Evolutionary conservation across 129 eudicot genomes (phyloP).

Genomic region (Saussurea involucrata): DNA sequence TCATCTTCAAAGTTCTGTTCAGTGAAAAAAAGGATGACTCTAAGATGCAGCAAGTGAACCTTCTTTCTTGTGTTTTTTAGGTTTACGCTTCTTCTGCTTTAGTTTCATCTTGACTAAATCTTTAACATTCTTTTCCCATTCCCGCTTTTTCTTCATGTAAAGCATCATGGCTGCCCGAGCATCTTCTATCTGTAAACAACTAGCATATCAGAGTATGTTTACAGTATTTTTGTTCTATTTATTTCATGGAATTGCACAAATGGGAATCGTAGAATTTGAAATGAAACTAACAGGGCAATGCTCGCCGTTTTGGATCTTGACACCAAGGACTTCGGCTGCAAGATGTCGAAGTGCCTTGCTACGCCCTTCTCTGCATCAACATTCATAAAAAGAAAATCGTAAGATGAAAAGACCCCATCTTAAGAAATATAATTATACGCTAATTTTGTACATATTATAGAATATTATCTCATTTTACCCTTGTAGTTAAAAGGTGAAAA

Average conservation of each 20-base stretch:
- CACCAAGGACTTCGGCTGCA: slow-evolving; percentile 73
- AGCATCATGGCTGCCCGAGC: slow-evolving; percentile 97
- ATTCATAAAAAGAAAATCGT: neutral
- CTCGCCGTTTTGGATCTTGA: slow-evolving; percentile 91
- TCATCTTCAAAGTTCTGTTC: neutral
- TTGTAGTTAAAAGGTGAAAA: neutral
- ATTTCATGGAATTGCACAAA: neutral
- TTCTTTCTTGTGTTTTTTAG: slow-evolving; percentile 37
- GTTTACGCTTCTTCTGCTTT: slow-evolving; percentile 72
- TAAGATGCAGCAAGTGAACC: slow-evolving; percentile 14
- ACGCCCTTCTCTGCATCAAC: slow-evolving; percentile 68
- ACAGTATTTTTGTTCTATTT: neutral
- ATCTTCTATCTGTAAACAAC: slow-evolving; percentile 75
- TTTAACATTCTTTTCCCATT: slow-evolving; percentile 73
- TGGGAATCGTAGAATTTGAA: neutral
- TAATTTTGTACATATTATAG: neutral
- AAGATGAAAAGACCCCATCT: neutral
- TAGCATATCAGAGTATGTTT: neutral
- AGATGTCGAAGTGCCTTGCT: slow-evolving; percentile 85
- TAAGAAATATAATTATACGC: neutral
- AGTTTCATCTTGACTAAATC: slow-evolving; percentile 51
- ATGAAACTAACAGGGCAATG: slow-evolving; percentile 90
- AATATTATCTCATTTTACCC: neutral
- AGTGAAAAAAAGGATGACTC: neutral
- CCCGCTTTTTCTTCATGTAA: slow-evolving; percentile 65